Percentiles rank a stretch among this genome's conserved stretches.
Conservation (phyloP, 2,329 filamentous ascomycete species). For the Aspergillus terreus region DNA sequence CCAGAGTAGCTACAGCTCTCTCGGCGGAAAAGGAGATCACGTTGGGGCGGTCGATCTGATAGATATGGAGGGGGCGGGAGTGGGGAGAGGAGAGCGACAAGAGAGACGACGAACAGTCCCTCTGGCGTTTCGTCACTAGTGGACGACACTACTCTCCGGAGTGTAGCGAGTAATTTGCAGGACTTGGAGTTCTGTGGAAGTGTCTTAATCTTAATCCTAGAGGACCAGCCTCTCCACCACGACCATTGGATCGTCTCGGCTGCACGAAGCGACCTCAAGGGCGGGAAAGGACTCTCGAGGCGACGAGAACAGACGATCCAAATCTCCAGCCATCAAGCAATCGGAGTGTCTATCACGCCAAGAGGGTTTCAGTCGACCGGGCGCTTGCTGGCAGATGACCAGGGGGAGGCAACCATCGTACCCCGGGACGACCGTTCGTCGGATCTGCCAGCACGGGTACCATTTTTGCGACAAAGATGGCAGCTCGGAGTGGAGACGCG, state of each 20-base stretch:
- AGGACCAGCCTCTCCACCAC: constrained; percentile 9
- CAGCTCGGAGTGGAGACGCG: not conserved
- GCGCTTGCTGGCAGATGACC: constrained; percentile 21
- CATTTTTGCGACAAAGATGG: not conserved
- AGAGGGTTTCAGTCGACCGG: constrained; percentile 13
- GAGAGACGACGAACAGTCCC: too few species aligned
- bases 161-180: too few species aligned
- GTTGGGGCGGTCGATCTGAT: too few species aligned
- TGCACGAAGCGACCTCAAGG: not conserved
- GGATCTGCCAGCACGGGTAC: not conserved
- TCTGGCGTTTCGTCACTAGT: too few species aligned
- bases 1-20: too few species aligned
- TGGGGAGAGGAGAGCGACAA: too few species aligned
- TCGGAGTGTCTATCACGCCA: constrained; percentile 23
- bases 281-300: constrained; percentile 20
- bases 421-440: not conserved
- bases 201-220: constrained; percentile 4
- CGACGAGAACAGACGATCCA: constrained; percentile 26
- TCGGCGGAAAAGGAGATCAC: too few species aligned
- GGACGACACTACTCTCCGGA: too few species aligned
- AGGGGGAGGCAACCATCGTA: constrained; percentile 9
- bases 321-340: constrained; percentile 29
- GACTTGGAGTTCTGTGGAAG: not conserved
- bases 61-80: too few species aligned
- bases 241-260: constrained; percentile 6